A percentile compares a stretch with the other conserved stretches of the same genome.
Evolutionary conservation across 345 rosid genomes (phyloP).

Genomic region (Linum tenue): DNA sequence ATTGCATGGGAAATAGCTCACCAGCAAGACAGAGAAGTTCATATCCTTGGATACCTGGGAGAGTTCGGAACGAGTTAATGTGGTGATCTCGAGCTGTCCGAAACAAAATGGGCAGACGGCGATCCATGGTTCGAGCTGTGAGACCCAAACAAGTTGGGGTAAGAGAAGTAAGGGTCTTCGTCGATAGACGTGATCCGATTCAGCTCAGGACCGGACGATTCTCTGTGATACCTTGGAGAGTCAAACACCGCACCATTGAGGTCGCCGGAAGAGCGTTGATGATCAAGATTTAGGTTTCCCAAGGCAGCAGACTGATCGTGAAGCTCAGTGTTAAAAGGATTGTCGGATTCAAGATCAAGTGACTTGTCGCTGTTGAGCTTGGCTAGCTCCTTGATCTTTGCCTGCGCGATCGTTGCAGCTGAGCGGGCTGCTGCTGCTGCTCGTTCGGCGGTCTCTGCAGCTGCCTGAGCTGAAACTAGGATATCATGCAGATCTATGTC

Average conservation of each 20-base stretch:
- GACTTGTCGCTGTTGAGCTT: conserved; percentile 38
- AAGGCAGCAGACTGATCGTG: conserved; percentile 21
- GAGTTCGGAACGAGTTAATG: conserved; percentile 9
- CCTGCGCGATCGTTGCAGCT: conserved; percentile 87
- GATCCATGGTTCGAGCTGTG: conserved; percentile 29
- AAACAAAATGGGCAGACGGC: conserved; percentile 17
- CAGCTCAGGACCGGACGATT: conserved; percentile 38
- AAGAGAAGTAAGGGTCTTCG: conserved; percentile 66
- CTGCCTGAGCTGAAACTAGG: conserved; percentile 76
- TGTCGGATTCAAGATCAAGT: conserved; percentile 33
- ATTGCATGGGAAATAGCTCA: no score
- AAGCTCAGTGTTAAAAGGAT: conserved; percentile 46
- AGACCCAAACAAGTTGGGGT: conserved; percentile 59
- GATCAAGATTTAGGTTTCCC: conserved; percentile 23
- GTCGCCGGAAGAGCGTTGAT: conserved; percentile 25
- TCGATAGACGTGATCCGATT: conserved; percentile 60
- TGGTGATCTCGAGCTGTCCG: conserved; percentile 21
- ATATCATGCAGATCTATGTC: conserved; percentile 72
- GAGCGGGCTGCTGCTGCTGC: conserved; percentile 88
- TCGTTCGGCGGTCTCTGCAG: conserved; percentile 83
- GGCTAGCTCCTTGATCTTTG: conserved; percentile 60
- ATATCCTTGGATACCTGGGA: background rate
- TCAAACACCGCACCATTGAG: conserved; percentile 16
- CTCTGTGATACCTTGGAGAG: conserved; percentile 22
- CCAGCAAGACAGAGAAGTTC: no score